Base-by-base conservation (phyloP, 495 filamentous ascomycete genomes). In the Penicillium bovifimosum region DNA sequence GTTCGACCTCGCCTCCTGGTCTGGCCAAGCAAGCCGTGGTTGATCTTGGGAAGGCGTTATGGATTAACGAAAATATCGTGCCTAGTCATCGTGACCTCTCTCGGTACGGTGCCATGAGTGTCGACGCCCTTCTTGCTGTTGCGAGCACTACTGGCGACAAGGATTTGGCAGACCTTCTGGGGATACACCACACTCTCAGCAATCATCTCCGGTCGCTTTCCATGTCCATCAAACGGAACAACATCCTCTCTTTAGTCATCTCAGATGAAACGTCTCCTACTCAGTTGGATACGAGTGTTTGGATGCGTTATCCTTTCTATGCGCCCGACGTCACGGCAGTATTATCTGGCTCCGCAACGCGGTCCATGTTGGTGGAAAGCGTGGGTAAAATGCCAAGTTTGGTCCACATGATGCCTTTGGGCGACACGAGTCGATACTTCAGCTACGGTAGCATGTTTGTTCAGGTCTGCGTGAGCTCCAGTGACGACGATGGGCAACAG, bases 161-260 rank as follows among this genome's bases (percentile, higher is more conserved):
- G 34, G 63, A 66, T 8, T 53, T 78, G 55, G 74, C 69, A 10
- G 75, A 76, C 20, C 53, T 79, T n/a, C 63, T 80, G 29, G 73
- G 72, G 48, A 66, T 79, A 5, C 77, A 84, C 54, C 74, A 86
- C 47, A 65, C 62, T 2, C 69, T 89, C 5, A 52, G 77, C 32
- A 79, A 80, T 17, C 85, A 81, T 62, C 60, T 96, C 52, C 82
- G 80, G 24, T 87, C 87, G 29, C 62, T 96, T 41, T 75, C 86
- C 3, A 77, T 86, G 57, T 93, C 88, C 1, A 95, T 95, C 81
- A 86, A 85, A 64, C 76, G 86, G 35, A 91, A 92, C 60, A 80
- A 83, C 33, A 83, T 89, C 42, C 70, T 96, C 52, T 79, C 86
- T 3, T 77, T 83, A 1, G 62, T 73, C 41, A 20, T 59, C 18